Evolutionary conservation across 192 early-diverging fungal species (phyloP).

Genomic region (Rhizophagus sp.): DNA sequence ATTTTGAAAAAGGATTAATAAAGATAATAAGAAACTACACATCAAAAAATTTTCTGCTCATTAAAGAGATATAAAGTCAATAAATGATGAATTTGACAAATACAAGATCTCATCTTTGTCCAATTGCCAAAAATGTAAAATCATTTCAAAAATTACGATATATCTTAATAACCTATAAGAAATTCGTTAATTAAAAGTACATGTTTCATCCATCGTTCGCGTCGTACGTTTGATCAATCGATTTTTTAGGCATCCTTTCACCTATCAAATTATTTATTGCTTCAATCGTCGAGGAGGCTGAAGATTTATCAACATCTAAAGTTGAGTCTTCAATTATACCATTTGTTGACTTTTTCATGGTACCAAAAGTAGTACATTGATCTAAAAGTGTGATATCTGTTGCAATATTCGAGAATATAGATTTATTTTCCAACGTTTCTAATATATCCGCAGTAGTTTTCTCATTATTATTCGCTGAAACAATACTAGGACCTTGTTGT

Average conservation of each 20-base stretch:
- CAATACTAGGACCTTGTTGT: neutral
- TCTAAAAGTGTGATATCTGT: neutral
- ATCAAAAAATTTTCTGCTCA: too few relatives aligned
- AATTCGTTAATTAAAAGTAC: neutral
- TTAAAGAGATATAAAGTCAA: too few relatives aligned
- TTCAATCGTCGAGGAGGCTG: neutral
- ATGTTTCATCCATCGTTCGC: neutral
- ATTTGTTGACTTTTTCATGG: neutral
- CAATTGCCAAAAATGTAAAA: too few relatives aligned
- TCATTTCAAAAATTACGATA: neutral
- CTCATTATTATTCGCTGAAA: too few relatives aligned
- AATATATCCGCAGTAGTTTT: neutral
- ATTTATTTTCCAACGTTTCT: neutral
- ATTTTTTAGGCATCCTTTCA: neutral
- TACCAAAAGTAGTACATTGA: neutral
- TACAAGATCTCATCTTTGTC: too few relatives aligned
- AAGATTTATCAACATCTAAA: neutral
- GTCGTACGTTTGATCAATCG: neutral
- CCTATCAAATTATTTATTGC: neutral
- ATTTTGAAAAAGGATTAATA: too few relatives aligned
- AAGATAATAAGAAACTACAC: too few relatives aligned
- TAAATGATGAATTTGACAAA: too few relatives aligned
- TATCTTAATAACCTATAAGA: neutral
- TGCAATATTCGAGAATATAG: neutral
- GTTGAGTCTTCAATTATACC: neutral